phyloP scores from a whole-genome alignment of 169 alveolate genomes.

The Eimeria praecox region DNA sequence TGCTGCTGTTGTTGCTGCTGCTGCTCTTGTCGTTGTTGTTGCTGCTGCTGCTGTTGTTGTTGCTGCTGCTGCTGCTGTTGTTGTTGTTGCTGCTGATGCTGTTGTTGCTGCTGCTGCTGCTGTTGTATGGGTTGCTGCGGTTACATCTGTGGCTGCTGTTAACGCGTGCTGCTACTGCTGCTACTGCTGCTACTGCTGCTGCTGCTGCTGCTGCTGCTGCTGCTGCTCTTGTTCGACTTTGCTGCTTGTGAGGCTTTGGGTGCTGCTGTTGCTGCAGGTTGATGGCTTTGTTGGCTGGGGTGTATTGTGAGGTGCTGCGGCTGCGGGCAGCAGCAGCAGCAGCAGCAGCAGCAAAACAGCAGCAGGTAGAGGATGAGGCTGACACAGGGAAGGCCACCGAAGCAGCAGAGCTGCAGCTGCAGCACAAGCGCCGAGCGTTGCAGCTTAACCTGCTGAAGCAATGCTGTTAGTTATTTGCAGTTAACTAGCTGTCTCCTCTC shows the following conservation, averaged over 20 bases:
- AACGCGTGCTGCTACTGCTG: conserved; percentile 24
- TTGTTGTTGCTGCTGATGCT: neutral
- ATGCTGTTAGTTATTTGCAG: conserved; percentile 3
- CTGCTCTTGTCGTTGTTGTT: neutral
- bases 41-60: neutral
- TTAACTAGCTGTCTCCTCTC: too few relatives aligned
- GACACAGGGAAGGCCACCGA: neutral
- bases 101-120: neutral
- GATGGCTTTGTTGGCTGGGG: neutral
- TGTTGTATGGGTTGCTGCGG: neutral
- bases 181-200: neutral
- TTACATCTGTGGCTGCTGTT: neutral
- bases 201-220: conserved; percentile 16
- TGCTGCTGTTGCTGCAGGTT: conserved; percentile 37
- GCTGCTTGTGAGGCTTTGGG: too few relatives aligned
- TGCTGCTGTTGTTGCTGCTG: neutral
- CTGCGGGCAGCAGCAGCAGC: conserved; percentile 13
- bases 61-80: neutral
- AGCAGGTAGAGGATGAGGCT: neutral
- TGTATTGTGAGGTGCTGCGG: conserved; percentile 35
- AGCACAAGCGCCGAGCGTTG: neutral
- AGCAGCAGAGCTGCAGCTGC: conserved; percentile 56
- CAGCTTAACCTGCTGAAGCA: conserved; percentile 42
- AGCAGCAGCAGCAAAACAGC: conserved; percentile 43
- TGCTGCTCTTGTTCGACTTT: neutral